Evolutionary conservation across 495 filamentous ascomycete species (phyloP), one percentile per base, ranked within the genome.

Genomic region (Xylaria intraflava): DNA sequence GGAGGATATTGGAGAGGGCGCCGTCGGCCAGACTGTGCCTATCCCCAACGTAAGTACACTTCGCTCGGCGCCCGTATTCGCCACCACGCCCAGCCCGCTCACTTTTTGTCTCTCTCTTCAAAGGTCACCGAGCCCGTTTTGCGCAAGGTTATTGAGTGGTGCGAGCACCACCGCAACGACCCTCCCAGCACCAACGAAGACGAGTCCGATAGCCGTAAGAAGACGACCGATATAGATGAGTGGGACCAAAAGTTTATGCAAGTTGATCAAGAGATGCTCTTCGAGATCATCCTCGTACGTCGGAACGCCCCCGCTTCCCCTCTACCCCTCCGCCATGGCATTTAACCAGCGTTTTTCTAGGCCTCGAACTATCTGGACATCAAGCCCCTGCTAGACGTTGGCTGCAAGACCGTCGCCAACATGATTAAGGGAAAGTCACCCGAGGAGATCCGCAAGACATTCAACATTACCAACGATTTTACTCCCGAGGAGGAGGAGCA

Each of bases 201-300:
- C 48, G 92, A 98, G 55, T 86, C 90, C 59, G 93, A 98, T 65
- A 87, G 80, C 33, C 88, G 94, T 57, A 96, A 96, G 79, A 95
- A 96, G 82, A 94, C 90, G 0, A 96, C 93, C 19, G 93, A 97
- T 47, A 98, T 98, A 62, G 93, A 96, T 36, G 93, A 98, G 73
- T 98, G 93, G 93, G 93, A 98, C 61, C 93, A 96, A 70, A 98
- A 98, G 69, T 98, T 96, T 69, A 98, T 97, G 93, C 93, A 97
- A 72, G 93, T 98, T 8, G 93, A 98, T 66, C 93, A 98, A 66
- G 93, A 98, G 73, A 96, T 98, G 93, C 81, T 98, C 1, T 98
- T 98, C 57, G 93, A 98, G 76, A 97, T 98, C 65, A 98, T 98
- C 57, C 77, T 98, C 26, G 90, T 95, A 81, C 46, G 87, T 81